Base-by-base conservation (phyloP, 305 asterid genomes). In the Fraxinus floribunda region DNA sequence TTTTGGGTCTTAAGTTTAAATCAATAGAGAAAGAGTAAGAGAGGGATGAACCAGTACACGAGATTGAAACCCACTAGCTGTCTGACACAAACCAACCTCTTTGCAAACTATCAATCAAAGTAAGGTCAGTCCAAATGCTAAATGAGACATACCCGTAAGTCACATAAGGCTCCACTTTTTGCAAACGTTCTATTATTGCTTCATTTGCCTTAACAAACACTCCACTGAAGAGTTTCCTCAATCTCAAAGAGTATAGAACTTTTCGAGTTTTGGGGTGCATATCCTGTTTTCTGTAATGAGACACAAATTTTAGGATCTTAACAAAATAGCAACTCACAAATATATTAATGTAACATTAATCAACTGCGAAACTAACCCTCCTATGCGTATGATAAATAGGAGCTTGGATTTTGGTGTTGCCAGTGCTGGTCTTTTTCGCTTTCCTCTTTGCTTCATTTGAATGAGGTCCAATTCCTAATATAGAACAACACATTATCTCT, bases 161-260 rank as follows among this genome's bases (percentile, higher is more conserved):
- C 35, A 96, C 89, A 75, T 86, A 96, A 57, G 98, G 99, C 88
- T 96, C 98, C 89, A 96, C 97, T 85, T 91, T 92, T 82, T 81
- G 89, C 88, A 96, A 86, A 52, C 89, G 81, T 78, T 89, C 94
- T 93, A 92, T 84, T 70, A 90, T 18, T 46, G 87, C 91, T 29
- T 85, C 90, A 83, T 83, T 86, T 78, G 92, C 97, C 90, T 88
- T 89, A 15, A 93, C 93, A 91, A 94, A 94, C 34, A 94, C 98
- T 26, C 98, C 99, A 79, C 60, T 85, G 85, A 91, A 90, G 41
- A 89, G 81, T 86, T 88, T 93, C 86, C 94, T 87, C 84, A 96
- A 82, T 78, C 95, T 90, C 95, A 96, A 86, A 9, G 98, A 91
- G 86, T 94, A 84, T 80, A 96, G 78, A 78, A 87, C 22, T 88